phyloP scores from a whole-genome alignment of 352 stramenopile genomes.

The Pythium brachiatum region DNA sequence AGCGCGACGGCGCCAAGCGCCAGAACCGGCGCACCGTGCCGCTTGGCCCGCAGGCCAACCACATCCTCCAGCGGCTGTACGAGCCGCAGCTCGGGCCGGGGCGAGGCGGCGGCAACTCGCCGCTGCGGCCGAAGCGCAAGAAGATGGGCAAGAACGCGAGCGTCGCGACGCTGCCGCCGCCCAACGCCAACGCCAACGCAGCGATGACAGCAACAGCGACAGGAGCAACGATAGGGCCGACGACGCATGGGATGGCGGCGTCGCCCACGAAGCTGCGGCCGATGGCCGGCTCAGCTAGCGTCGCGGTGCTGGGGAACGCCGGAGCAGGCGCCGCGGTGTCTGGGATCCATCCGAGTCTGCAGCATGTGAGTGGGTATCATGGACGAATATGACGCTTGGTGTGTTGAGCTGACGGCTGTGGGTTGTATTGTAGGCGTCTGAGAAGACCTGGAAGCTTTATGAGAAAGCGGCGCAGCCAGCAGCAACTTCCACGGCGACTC shows the following conservation, averaged over 20 bases:
- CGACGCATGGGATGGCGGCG: not conserved
- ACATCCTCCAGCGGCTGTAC: conserved; percentile 70
- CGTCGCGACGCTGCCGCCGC: conserved; percentile 28
- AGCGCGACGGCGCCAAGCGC: conserved; percentile 54
- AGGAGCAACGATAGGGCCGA: conserved; percentile 5
- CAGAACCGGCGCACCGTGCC: conserved; percentile 36
- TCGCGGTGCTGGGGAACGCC: conserved; percentile 23
- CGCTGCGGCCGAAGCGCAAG: conserved; percentile 46
- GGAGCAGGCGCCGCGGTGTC: not conserved
- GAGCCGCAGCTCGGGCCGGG: conserved; percentile 53
- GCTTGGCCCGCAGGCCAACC: conserved; percentile 47
- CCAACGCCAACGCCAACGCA: not conserved
- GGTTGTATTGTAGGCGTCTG: conserved; percentile 35
- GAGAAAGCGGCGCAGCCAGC: conserved; percentile 15
- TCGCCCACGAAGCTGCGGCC: conserved; percentile 11
- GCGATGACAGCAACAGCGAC: no score
- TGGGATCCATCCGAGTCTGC: conserved; percentile 50
- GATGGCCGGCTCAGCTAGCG: conserved; percentile 30
- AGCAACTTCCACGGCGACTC: not conserved
- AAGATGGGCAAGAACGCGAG: conserved; percentile 51
- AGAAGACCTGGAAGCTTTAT: conserved; percentile 49
- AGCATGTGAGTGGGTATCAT: conserved; percentile 27
- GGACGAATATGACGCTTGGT: not conserved
- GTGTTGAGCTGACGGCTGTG: not conserved
- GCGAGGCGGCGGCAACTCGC: conserved; percentile 16